Conservation (phyloP, 2,329 filamentous ascomycete genomes). For the Huntiella bhutanensis region DNA sequence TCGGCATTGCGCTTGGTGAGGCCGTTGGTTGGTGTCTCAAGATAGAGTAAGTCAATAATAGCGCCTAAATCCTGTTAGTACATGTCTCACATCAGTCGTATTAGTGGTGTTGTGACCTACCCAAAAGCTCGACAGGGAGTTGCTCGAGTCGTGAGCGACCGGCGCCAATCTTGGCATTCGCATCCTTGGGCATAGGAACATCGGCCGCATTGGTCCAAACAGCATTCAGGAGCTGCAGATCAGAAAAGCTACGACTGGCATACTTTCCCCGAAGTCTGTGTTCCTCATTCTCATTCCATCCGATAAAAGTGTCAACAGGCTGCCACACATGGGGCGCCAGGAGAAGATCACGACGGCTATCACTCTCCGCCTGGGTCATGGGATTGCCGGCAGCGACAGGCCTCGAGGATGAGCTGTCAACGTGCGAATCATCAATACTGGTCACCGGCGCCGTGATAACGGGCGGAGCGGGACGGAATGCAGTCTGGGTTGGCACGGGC, state of each 20-base stretch:
- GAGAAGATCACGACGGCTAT: background rate
- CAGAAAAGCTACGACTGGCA: constrained; percentile 42
- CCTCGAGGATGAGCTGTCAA: background rate
- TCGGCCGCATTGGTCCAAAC: constrained; percentile 28
- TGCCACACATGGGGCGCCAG: constrained; percentile 33
- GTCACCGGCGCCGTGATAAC: background rate
- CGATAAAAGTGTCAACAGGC: constrained; percentile 37
- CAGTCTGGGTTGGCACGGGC: constrained; percentile 28
- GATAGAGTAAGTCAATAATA: constrained; percentile 55
- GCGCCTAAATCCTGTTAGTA: constrained; percentile 29
- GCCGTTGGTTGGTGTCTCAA: constrained; percentile 55
- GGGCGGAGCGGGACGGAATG: constrained; percentile 28
- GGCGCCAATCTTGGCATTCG: constrained; percentile 14
- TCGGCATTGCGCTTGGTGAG: constrained; percentile 60
- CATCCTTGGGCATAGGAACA: constrained; percentile 10
- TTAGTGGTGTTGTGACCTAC: constrained; percentile 28
- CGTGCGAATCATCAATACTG: constrained; percentile 1
- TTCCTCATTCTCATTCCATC: constrained; percentile 40
- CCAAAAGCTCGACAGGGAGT: constrained; percentile 50
- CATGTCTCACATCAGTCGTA: background rate
- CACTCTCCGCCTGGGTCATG: too few relatives aligned
- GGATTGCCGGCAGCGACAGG: background rate
- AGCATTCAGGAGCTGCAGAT: constrained; percentile 35
- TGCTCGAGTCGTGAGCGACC: constrained; percentile 42
- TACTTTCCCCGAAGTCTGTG: constrained; percentile 31